Percentiles rank a stretch among this genome's conserved stretches.
phyloP scores from a whole-genome alignment of 208 protist species.

The Crithidia bombi region DNA sequence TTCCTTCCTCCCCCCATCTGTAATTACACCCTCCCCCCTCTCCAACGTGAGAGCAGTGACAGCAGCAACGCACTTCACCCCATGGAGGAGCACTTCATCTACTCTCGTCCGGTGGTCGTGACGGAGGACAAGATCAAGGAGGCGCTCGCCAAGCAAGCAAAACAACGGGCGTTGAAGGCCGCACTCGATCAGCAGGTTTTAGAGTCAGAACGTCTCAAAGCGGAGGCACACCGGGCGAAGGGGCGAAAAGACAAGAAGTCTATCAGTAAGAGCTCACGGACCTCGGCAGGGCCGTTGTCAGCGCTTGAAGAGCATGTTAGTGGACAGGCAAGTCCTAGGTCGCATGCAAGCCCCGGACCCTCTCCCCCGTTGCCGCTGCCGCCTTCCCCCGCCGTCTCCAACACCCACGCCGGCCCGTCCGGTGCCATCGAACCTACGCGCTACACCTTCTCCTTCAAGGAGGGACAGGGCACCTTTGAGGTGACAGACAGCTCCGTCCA shows the following conservation, averaged over 20 bases:
- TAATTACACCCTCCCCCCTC: too few relatives aligned
- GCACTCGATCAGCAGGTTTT: slow-evolving; percentile 77
- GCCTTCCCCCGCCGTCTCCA: neutral
- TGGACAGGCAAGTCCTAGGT: neutral
- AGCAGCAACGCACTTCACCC: too few relatives aligned
- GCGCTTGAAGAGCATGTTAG: neutral
- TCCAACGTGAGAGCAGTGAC: neutral
- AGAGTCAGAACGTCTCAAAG: slow-evolving; percentile 40
- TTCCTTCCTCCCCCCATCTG: too few relatives aligned
- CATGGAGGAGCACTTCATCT: slow-evolving; percentile 33
- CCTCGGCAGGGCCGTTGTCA: neutral
- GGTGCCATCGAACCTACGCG: slow-evolving; percentile 21
- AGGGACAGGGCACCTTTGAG: slow-evolving; percentile 50
- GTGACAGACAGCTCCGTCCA: slow-evolving; percentile 6
- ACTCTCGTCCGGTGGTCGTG: slow-evolving; percentile 54
- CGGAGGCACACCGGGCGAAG: slow-evolving; percentile 27
- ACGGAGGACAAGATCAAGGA: slow-evolving; percentile 72
- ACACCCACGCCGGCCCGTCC: slow-evolving; percentile 1
- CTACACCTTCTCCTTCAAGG: slow-evolving; percentile 60
- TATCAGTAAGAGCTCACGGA: neutral
- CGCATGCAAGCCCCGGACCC: neutral
- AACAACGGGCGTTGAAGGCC: slow-evolving; percentile 62
- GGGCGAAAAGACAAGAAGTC: slow-evolving; percentile 11
- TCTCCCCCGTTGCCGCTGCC: neutral
- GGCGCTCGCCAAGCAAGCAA: slow-evolving; percentile 59